Conservation (phyloP, 805 yeast species). For the Barnettozyma californica region DNA sequence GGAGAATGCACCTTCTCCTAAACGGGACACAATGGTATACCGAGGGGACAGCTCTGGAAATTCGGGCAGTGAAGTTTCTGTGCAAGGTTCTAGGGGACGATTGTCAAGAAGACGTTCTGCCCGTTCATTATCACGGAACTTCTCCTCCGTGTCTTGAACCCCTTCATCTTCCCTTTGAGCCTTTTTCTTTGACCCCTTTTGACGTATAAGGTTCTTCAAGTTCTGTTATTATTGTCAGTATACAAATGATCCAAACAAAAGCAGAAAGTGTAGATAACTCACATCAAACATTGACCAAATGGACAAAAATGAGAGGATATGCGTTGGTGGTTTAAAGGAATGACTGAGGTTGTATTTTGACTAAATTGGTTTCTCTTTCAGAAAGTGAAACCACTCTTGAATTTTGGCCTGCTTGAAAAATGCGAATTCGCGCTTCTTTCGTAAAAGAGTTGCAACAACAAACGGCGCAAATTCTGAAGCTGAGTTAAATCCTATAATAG, state of each 20-base stretch:
- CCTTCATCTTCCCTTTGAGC: background rate
- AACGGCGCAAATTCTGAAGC: too few relatives aligned
- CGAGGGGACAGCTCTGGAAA: conserved; percentile 21
- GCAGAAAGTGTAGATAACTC: background rate
- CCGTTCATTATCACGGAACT: background rate
- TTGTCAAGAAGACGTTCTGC: background rate
- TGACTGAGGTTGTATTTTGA: background rate
- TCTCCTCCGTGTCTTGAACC: background rate
- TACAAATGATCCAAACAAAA: too few relatives aligned
- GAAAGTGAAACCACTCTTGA: background rate
- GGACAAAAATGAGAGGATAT: too few relatives aligned
- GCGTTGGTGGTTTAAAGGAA: background rate
- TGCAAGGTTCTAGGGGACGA: background rate
- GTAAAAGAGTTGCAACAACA: too few relatives aligned
- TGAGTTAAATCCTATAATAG: too few relatives aligned
- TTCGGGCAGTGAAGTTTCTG: conserved; percentile 6
- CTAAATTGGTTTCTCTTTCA: background rate
- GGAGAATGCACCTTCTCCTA: conserved; percentile 85
- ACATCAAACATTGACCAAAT: background rate
- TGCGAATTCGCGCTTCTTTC: background rate
- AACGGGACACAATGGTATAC: conserved; percentile 39
- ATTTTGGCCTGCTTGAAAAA: background rate
- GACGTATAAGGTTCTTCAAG: conserved; percentile 12
- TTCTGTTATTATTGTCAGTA: conserved; percentile 5
- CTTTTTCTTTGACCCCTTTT: background rate